phyloP scores from a whole-genome alignment of 306 rosid species.

The Fragaria ananassa region DNA sequence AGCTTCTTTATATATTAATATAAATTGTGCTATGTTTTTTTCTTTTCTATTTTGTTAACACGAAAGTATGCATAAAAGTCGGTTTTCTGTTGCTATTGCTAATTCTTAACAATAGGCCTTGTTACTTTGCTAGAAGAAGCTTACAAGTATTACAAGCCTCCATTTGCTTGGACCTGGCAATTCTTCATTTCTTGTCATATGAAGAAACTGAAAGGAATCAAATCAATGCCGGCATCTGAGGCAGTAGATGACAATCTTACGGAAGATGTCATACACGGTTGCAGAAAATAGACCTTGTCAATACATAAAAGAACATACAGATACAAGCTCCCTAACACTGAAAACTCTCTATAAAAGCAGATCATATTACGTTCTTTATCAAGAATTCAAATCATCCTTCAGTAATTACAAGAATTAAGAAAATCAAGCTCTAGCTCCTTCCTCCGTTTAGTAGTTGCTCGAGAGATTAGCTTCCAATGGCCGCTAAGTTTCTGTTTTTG shows the following conservation, averaged over 20 bases:
- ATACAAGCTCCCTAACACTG: neutral
- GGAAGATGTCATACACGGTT: neutral
- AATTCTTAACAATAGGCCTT: neutral
- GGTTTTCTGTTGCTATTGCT: neutral
- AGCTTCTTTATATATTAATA: too few relatives aligned
- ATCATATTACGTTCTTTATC: neutral
- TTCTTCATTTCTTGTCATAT: neutral
- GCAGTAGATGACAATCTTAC: neutral
- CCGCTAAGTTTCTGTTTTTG: neutral
- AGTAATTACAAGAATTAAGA: neutral
- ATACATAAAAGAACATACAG: neutral
- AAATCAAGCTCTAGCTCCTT: neutral
- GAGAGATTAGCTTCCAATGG: conserved; percentile 6
- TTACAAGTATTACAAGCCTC: neutral
- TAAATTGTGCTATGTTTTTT: neutral
- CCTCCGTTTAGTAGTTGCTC: neutral
- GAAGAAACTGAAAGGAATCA: neutral
- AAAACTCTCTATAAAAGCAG: conserved; percentile 4
- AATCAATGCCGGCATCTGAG: conserved; percentile 1
- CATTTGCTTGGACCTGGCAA: neutral
- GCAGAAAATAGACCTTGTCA: neutral
- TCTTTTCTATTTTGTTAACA: neutral
- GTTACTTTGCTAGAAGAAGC: neutral
- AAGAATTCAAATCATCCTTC: neutral
- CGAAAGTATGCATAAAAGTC: neutral